phyloP scores from a whole-genome alignment of 1,284 basidiomycete genomes.

The Pterula multifida region DNA sequence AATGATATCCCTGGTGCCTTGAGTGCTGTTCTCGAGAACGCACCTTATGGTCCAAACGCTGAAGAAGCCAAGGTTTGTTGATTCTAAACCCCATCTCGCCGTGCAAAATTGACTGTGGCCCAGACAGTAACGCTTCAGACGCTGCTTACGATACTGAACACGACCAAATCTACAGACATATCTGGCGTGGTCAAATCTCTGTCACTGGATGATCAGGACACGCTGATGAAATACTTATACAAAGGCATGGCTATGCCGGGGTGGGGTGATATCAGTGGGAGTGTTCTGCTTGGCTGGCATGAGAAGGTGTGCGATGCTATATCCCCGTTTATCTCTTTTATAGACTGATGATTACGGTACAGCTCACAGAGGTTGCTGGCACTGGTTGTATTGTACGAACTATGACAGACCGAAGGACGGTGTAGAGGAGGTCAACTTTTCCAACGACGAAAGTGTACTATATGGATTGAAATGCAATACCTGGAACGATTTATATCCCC shows the following conservation, averaged over 20 bases:
- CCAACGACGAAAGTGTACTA: background rate
- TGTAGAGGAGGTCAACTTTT: background rate
- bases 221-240: conserved; percentile 97
- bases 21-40: conserved; percentile 54
- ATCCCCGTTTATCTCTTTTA: conserved; percentile 1
- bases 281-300: conserved; percentile 89
- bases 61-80: conserved; percentile 78
- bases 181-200: conserved; percentile 65
- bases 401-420: conserved; percentile 74
- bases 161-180: conserved; percentile 88
- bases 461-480: background rate
- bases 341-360: conserved; percentile 8
- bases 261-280: conserved; percentile 77
- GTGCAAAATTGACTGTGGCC: background rate
- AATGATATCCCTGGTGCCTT: conserved; percentile 71
- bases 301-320: conserved; percentile 62
- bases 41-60: conserved; percentile 76
- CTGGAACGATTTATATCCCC: no score
- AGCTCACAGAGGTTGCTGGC: conserved; percentile 93
- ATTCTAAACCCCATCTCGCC: background rate
- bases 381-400: conserved; percentile 95
- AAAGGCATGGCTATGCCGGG: conserved; percentile 86
- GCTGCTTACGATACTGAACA: conserved; percentile 90
- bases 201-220: conserved; percentile 76
- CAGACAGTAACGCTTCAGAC: conserved; percentile 73